These are phyloP conservation scores for Axilococcus clingmanii DNA, from an alignment of 139 green algal genomes.

Conservation along the genomic window DNA sequence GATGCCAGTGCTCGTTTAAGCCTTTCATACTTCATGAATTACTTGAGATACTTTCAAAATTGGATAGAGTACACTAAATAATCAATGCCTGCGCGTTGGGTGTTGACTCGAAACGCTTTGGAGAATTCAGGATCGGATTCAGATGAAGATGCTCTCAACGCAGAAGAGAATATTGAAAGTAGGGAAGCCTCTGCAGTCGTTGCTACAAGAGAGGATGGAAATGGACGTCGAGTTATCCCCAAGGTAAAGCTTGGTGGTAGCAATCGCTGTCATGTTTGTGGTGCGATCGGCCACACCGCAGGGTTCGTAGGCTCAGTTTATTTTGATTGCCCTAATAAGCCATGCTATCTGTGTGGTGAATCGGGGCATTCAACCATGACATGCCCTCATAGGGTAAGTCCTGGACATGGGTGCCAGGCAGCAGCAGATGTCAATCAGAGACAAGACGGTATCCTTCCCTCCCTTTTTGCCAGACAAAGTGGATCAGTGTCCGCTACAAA, in stretches of 20 bases:
- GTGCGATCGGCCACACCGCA: slow-evolving; percentile 59
- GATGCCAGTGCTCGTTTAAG: too few species aligned
- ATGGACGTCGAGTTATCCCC: not conserved
- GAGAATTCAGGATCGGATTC: too few species aligned
- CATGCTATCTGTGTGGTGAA: slow-evolving; percentile 78
- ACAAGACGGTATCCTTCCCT: slow-evolving; percentile 14
- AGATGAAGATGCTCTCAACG: too few species aligned
- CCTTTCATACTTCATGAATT: too few species aligned
- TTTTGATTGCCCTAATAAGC: slow-evolving; percentile 81
- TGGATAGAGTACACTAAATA: too few species aligned
- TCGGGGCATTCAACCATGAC: slow-evolving; percentile 74
- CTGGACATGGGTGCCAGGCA: slow-evolving; percentile 32
- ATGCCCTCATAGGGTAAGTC: slow-evolving; percentile 60
- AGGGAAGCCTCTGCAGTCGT: too few species aligned
- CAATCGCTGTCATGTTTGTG: slow-evolving; percentile 61
- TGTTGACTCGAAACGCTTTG: too few species aligned
- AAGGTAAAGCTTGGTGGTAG: not conserved
- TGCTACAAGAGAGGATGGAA: too few species aligned
- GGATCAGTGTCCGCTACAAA: slow-evolving; percentile 1
- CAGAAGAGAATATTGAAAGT: too few species aligned
- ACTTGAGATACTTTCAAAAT: too few species aligned
- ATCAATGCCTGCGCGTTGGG: too few species aligned
- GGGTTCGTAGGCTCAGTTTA: slow-evolving; percentile 75
- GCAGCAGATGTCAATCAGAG: slow-evolving; percentile 13
- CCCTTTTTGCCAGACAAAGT: slow-evolving; percentile 28